Percentiles rank a stretch among this genome's conserved stretches.
Evolutionary conservation across 345 rosid genomes (phyloP).

Genomic region (Rhizophora apiculata): DNA sequence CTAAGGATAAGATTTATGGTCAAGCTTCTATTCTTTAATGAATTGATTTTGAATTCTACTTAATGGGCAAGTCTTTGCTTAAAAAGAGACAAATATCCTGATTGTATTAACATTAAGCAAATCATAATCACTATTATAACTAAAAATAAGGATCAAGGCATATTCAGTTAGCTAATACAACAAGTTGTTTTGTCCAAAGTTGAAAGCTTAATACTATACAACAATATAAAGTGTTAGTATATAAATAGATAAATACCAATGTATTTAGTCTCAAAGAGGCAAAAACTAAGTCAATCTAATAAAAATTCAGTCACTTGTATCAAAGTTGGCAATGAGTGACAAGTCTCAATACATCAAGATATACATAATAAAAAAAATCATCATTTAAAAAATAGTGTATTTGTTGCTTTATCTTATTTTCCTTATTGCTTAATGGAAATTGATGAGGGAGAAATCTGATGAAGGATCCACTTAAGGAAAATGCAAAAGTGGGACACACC

Average conservation of each 20-base stretch:
- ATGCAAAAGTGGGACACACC: conserved; percentile 3
- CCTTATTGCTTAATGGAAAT: conserved; percentile 21
- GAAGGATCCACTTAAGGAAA: conserved; percentile 22
- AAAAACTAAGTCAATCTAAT: neutral
- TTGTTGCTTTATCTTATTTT: conserved; percentile 36
- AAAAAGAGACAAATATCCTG: neutral
- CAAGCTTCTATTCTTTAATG: neutral
- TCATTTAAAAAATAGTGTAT: neutral
- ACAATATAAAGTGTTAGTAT: neutral
- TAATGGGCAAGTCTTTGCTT: too few species aligned
- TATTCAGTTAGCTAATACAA: neutral
- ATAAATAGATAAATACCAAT: neutral
- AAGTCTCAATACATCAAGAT: neutral
- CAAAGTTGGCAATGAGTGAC: too few species aligned
- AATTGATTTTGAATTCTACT: neutral
- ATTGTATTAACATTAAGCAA: neutral
- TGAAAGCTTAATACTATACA: neutral
- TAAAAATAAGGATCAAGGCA: neutral
- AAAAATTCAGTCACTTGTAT: neutral
- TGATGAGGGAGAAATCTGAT: conserved; percentile 26
- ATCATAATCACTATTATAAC: neutral
- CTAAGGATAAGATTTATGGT: too few species aligned
- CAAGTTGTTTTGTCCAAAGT: neutral
- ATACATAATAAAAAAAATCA: neutral
- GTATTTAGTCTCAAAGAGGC: neutral